Base-by-base conservation (phyloP, 441 rosid species). In the Isatis lusitanica region DNA sequence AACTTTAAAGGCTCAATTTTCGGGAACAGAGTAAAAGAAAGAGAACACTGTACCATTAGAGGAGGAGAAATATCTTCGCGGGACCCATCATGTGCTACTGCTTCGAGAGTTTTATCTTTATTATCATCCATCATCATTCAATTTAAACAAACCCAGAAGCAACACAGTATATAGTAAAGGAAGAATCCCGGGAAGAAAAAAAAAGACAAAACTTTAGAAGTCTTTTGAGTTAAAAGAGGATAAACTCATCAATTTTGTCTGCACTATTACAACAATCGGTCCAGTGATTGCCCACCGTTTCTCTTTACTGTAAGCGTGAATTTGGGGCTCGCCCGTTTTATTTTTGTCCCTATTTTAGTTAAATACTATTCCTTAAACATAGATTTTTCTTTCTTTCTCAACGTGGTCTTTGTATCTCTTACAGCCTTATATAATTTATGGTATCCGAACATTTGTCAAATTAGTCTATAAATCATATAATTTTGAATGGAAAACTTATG, bases 51-150 rank as follows among this genome's bases (percentile, higher is more conserved):
- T 36, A 77, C 80, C 76, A 39, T 42, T 42, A 11, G 57, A 71
- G 80, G 36, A 33, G 68, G 52, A 77, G 80, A 77, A 50, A 4
- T 33, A 71, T 15, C 76, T 31, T 70, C 35, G 60, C 24, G 59
- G 36, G 77, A 46, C 52, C 59, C 24, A 57, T 36, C 10, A 2
- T 36, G 48, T 66, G 58, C 53, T 12, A 6, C 28, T 66, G 9
- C 55, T 59, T 33, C 21, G 18, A 5, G 43, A 39, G 42, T 7
- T 51, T 50, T 48, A 56, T 55, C 44, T 35, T 64, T 58, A 38
- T 30, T n/a, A 50, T n/a, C 47, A 43, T n/a, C 55, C 80, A 57
- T 44, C 70, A 35, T 33, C 74, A 30, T 59, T 51, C 8, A 30
- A 38, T 51, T 55, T 64, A 63, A 58, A 64, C 75, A 57, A 51